Evolutionary conservation across 208 protist species (phyloP).

Genomic region (Leishmania tropica): DNA sequence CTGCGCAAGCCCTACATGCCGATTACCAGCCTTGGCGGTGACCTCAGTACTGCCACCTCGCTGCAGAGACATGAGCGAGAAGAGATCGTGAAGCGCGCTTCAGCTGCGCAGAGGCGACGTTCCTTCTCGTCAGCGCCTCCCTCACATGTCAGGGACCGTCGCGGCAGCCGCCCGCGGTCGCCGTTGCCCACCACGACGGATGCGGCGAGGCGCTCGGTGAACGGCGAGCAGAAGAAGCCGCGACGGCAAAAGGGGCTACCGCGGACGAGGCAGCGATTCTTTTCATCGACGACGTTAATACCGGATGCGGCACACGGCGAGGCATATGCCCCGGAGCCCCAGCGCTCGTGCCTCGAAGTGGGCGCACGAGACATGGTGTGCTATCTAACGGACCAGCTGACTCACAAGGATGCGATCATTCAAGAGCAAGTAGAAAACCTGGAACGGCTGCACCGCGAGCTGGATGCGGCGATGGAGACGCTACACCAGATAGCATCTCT

Average conservation of each 20-base stretch:
- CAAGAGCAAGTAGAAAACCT: slow-evolving; percentile 26
- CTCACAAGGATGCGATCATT: slow-evolving; percentile 35
- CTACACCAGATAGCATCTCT: slow-evolving; percentile 32
- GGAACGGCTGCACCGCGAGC: slow-evolving; percentile 36
- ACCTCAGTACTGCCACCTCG: neutral
- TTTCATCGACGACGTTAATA: neutral
- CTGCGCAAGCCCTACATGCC: slow-evolving; percentile 53
- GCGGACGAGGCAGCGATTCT: neutral
- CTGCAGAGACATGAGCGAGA: neutral
- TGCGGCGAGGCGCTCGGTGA: neutral
- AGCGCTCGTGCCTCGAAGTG: neutral
- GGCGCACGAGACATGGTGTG: slow-evolving; percentile 10
- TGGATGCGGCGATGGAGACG: slow-evolving; percentile 44
- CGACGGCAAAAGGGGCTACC: neutral
- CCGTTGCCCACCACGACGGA: neutral
- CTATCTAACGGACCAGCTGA: slow-evolving; percentile 17
- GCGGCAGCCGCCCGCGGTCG: neutral
- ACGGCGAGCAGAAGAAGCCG: slow-evolving; percentile 6
- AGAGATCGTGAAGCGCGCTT: neutral
- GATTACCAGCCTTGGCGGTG: neutral
- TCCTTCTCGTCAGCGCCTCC: neutral
- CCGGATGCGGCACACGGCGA: no score
- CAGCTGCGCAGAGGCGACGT: neutral
- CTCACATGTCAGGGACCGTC: neutral
- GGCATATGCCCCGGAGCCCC: neutral